Conservation (phyloP, 1,139 yeast species). For the Lodderomyces beijingensis region DNA sequence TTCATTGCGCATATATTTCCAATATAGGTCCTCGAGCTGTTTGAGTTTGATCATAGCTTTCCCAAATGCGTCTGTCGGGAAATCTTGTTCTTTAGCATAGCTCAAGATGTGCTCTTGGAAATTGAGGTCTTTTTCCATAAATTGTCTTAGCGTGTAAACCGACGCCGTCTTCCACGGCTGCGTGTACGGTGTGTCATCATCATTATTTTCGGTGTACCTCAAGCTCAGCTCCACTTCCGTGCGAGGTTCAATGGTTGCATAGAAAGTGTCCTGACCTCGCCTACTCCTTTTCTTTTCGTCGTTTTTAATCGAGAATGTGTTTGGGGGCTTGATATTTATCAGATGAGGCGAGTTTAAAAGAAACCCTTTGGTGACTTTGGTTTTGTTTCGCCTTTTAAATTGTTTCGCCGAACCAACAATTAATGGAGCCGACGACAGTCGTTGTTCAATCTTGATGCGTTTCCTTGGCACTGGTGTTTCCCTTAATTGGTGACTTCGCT, state of each 20-base stretch:
- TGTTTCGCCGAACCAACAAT: constrained; percentile 47
- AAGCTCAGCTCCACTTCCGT: constrained; percentile 21
- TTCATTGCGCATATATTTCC: constrained; percentile 21
- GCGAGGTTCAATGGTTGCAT: constrained; percentile 20
- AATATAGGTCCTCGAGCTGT: constrained; percentile 43
- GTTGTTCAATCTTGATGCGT: constrained; percentile 5
- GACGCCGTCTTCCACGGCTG: constrained; percentile 28
- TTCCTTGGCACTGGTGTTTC: constrained; percentile 4
- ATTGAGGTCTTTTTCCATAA: constrained; percentile 46
- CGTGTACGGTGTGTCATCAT: constrained; percentile 25
- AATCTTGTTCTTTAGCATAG: constrained; percentile 14
- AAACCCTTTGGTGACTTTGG: constrained; percentile 47
- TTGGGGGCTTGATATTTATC: constrained; percentile 32
- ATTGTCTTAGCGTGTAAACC: constrained; percentile 46
- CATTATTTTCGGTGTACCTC: constrained; percentile 17
- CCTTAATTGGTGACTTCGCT: constrained; percentile 6
- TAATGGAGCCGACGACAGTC: constrained; percentile 15
- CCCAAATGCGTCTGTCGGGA: constrained; percentile 15
- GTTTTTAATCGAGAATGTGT: constrained; percentile 15
- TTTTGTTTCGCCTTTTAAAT: constrained; percentile 41
- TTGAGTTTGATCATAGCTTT: constrained; percentile 19
- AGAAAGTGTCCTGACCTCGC: constrained; percentile 16
- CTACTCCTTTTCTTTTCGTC: constrained; percentile 17
- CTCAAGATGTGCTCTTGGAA: constrained; percentile 33
- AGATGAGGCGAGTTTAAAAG: constrained; percentile 38